These are phyloP conservation scores for Blastocystis sp. DNA, from an alignment of 352 stramenopile species.

Conservation along the genomic window DNA sequence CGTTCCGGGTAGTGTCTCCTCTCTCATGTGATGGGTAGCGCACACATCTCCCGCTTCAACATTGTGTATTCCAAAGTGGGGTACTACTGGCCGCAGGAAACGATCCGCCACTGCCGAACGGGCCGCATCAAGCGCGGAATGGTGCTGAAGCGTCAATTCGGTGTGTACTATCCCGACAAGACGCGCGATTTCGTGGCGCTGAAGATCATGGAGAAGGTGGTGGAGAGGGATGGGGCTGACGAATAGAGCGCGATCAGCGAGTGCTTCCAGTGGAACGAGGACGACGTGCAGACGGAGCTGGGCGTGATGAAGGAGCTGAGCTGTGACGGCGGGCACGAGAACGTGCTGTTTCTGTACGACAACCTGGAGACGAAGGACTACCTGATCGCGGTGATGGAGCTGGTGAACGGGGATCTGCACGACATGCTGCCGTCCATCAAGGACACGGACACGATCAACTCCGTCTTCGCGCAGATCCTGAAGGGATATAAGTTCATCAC, in stretches of 20 bases:
- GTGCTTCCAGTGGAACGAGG: conserved; percentile 61
- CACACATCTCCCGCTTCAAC: conserved; percentile 27
- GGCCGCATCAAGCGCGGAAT: conserved; percentile 64
- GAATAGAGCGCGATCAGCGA: conserved; percentile 35
- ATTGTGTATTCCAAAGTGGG: conserved; percentile 40
- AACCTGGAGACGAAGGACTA: conserved; percentile 62
- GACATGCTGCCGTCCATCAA: conserved; percentile 44
- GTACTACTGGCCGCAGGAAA: conserved; percentile 61
- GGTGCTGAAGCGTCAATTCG: conserved; percentile 49
- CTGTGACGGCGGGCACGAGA: conserved; percentile 30
- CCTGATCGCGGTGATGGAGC: conserved; percentile 66
- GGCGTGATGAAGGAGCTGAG: conserved; percentile 66
- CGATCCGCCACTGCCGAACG: conserved; percentile 66
- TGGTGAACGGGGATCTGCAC: conserved; percentile 67
- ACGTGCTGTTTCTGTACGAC: conserved; percentile 63
- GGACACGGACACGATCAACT: background rate
- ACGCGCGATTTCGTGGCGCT: conserved; percentile 41
- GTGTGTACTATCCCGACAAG: conserved; percentile 61
- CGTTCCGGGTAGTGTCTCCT: background rate
- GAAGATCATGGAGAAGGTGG: conserved; percentile 69
- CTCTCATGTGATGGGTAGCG: background rate
- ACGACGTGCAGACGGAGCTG: conserved; percentile 67
- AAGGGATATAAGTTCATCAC: conserved; percentile 61
- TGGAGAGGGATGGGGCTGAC: background rate
- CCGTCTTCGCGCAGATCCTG: conserved; percentile 58